Percentiles rank a stretch among this genome's conserved stretches.
These are phyloP conservation scores for Cryptococcus hybrid DNA, from an alignment of 1,284 basidiomycete genomes.

Conservation along the genomic window DNA sequence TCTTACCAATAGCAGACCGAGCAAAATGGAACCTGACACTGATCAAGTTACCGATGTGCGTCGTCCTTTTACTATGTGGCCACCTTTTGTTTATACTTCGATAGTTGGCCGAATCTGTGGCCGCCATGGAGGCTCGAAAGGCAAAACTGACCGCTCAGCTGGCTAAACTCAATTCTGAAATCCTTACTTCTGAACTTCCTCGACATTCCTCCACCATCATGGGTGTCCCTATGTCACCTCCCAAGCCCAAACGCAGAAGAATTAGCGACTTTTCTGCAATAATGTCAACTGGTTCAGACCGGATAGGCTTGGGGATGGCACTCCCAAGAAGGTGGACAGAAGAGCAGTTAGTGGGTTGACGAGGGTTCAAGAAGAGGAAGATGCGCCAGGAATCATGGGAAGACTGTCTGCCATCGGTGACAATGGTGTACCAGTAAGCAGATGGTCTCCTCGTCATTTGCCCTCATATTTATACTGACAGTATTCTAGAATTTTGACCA, in stretches of 20 bases:
- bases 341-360: slow-evolving; percentile 44
- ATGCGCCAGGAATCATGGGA: slow-evolving; percentile 16
- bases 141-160: slow-evolving; percentile 37
- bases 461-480: not conserved
- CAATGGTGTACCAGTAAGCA: slow-evolving; percentile 1
- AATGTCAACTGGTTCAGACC: slow-evolving; percentile 13
- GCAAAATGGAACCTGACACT: slow-evolving; percentile 4
- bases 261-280: slow-evolving; percentile 45
- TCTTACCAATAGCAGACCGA: slow-evolving; percentile 8
- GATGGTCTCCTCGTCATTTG: too few species aligned
- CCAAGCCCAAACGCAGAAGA: slow-evolving; percentile 39
- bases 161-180: slow-evolving; percentile 46
- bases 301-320: slow-evolving; percentile 31
- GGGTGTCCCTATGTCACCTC: slow-evolving; percentile 17
- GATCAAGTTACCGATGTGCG: slow-evolving; percentile 26
- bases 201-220: slow-evolving; percentile 14
- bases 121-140: slow-evolving; percentile 44
- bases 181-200: slow-evolving; percentile 42
- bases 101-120: slow-evolving; percentile 42
- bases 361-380: slow-evolving; percentile 29
- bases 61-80: not conserved
- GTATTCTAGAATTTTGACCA: slow-evolving; percentile 25
- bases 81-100: not conserved
- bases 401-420: slow-evolving; percentile 17
- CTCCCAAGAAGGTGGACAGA: slow-evolving; percentile 29